Percentiles rank a stretch among this genome's conserved stretches.
phyloP scores from a whole-genome alignment of 2,329 filamentous ascomycete species.

The Hypomyces rosellus region DNA sequence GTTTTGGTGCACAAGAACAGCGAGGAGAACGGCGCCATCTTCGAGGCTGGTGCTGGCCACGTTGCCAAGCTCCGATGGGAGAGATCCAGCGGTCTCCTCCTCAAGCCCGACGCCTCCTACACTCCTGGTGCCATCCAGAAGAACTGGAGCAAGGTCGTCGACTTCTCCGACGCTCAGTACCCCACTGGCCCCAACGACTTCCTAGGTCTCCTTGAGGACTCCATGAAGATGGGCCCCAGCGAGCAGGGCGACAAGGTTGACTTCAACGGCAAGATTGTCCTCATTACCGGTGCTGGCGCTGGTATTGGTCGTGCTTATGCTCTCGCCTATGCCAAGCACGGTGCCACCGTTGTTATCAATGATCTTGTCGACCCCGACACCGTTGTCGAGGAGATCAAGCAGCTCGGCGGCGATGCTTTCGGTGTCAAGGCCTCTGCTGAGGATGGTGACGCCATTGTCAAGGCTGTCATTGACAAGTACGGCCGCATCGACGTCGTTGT shows the following conservation, averaged over 20 bases:
- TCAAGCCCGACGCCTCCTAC: conserved; percentile 82
- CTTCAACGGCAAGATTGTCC: conserved; percentile 77
- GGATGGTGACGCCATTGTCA: conserved; percentile 85
- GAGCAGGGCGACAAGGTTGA: conserved; percentile 66
- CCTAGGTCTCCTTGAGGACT: conserved; percentile 75
- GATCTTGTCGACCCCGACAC: conserved; percentile 88
- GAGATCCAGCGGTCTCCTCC: conserved; percentile 77
- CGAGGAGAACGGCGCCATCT: conserved; percentile 79
- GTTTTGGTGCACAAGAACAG: conserved; percentile 82
- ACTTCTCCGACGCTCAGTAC: conserved; percentile 77
- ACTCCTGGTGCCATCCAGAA: conserved; percentile 82
- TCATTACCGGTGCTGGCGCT: conserved; percentile 82
- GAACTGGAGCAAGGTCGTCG: conserved; percentile 81
- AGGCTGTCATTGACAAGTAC: conserved; percentile 87
- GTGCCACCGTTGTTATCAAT: conserved; percentile 86
- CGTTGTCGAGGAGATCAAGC: conserved; percentile 88
- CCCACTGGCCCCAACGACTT: conserved; percentile 85
- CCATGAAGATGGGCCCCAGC: conserved; percentile 68
- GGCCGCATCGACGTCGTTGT: conserved; percentile 91
- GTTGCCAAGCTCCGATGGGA: conserved; percentile 94
- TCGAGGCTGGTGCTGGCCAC: conserved; percentile 89
- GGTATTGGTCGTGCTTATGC: conserved; percentile 89
- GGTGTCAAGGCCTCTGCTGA: conserved; percentile 92
- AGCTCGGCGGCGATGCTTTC: conserved; percentile 80
- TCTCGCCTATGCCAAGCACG: conserved; percentile 77